phyloP scores from a whole-genome alignment of 169 alveolate genomes.

The Neospora caninum region DNA sequence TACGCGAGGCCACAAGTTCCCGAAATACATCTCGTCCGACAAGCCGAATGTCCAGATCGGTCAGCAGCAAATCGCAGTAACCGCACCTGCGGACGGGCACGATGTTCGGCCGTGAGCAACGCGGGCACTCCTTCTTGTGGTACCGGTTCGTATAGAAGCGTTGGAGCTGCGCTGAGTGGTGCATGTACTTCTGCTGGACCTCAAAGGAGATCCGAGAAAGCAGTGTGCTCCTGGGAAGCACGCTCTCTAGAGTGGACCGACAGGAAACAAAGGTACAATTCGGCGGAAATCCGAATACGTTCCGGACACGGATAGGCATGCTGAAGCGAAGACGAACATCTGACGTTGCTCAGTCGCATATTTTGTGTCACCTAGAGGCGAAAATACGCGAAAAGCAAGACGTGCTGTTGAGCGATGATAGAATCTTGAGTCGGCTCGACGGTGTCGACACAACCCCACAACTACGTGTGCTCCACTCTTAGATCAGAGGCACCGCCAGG shows the following conservation, averaged over 20 bases:
- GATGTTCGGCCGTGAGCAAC: slow-evolving; percentile 45
- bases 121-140: slow-evolving; percentile 56
- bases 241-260: background rate
- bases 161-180: slow-evolving; percentile 52
- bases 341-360: too few species aligned
- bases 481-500: too few species aligned
- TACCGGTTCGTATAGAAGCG: slow-evolving; percentile 57
- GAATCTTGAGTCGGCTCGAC: too few species aligned
- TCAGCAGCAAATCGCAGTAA: slow-evolving; percentile 35
- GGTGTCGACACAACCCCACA: too few species aligned
- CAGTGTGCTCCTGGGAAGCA: background rate
- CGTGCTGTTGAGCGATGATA: too few species aligned
- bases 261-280: background rate
- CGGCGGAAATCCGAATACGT: background rate
- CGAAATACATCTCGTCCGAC: slow-evolving; percentile 46
- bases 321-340: background rate
- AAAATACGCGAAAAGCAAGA: too few species aligned
- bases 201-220: background rate
- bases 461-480: too few species aligned
- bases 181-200: slow-evolving; percentile 21
- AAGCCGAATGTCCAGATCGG: slow-evolving; percentile 40
- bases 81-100: slow-evolving; percentile 32
- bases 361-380: too few species aligned
- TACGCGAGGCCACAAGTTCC: slow-evolving; percentile 42
- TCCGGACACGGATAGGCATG: background rate